Evolutionary conservation across 1,284 basidiomycete species (phyloP).

Genomic region (Cerrena zonata): DNA sequence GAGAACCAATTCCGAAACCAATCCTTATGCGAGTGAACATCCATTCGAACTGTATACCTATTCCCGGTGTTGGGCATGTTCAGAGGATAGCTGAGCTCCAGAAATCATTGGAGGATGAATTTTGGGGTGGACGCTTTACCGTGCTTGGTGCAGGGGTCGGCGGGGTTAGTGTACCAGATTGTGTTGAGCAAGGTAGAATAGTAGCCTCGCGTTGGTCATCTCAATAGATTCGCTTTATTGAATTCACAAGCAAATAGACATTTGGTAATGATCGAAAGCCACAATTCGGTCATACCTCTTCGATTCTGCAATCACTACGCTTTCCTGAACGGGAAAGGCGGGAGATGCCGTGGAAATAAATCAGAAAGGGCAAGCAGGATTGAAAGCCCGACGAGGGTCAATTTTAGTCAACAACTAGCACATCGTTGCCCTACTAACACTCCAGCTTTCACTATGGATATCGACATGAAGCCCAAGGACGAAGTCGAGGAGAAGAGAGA

Average conservation of each 20-base stretch:
- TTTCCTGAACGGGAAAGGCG: too few relatives aligned
- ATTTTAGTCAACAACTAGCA: not conserved
- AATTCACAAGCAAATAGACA: too few relatives aligned
- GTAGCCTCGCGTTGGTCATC: not conserved
- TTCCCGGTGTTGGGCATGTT: constrained; percentile 70
- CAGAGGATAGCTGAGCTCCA: constrained; percentile 63
- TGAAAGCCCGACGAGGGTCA: not conserved
- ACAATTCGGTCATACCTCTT: too few relatives aligned
- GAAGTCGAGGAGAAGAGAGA: constrained; percentile 53
- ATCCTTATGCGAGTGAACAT: constrained; percentile 50
- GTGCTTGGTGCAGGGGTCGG: constrained; percentile 83
- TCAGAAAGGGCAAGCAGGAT: not conserved
- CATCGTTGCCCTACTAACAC: not conserved
- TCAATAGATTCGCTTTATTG: too few relatives aligned
- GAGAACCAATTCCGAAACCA: constrained; percentile 49
- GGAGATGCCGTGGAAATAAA: too few relatives aligned
- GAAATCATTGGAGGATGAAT: constrained; percentile 33
- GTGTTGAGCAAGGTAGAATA: constrained; percentile 65
- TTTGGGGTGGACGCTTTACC: constrained; percentile 59
- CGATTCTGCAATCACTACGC: too few relatives aligned
- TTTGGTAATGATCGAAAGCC: too few relatives aligned
- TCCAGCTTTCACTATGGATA: constrained; percentile 49
- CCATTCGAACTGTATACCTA: constrained; percentile 79
- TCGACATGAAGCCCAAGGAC: constrained; percentile 73
- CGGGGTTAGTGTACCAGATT: constrained; percentile 88